phyloP scores from a whole-genome alignment of 345 rosid species.

The Eutrema yunnanense region DNA sequence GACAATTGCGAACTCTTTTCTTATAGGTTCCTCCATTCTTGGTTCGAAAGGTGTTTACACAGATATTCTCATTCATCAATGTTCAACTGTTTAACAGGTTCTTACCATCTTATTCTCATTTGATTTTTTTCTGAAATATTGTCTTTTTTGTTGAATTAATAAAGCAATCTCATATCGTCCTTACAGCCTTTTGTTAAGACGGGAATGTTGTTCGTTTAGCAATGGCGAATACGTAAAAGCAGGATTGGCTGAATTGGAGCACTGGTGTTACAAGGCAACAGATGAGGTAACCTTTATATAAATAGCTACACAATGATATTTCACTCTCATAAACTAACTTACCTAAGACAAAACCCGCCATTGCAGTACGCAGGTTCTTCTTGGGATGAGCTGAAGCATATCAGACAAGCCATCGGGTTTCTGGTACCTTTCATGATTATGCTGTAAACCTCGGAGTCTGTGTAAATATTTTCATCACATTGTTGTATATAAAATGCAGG shows the following conservation, averaged over 20 bases:
- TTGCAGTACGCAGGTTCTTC: constrained; percentile 65
- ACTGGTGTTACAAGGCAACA: constrained; percentile 87
- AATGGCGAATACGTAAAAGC: constrained; percentile 89
- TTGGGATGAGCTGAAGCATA: constrained; percentile 26
- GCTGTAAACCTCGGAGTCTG: background rate
- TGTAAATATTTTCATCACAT: background rate
- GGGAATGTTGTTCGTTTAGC: constrained; percentile 92
- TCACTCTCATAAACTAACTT: background rate
- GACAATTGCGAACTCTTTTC: background rate
- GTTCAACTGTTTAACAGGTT: constrained; percentile 90
- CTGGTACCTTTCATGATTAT: background rate
- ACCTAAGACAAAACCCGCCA: background rate
- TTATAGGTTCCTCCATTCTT: constrained; percentile 80
- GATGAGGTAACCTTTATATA: constrained; percentile 38
- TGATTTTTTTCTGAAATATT: background rate
- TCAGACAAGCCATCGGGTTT: constrained; percentile 18
- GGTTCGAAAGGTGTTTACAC: constrained; percentile 82
- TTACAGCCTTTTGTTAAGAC: constrained; percentile 60
- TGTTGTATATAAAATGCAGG: constrained; percentile 29
- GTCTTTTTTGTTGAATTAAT: background rate
- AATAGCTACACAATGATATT: background rate
- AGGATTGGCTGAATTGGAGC: constrained; percentile 77
- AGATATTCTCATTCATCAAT: constrained; percentile 87
- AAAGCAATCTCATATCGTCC: background rate
- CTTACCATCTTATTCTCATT: background rate